phyloP scores from a whole-genome alignment of 2,329 filamentous ascomycete species.

The Neophaeococcomyces mojaviensis region DNA sequence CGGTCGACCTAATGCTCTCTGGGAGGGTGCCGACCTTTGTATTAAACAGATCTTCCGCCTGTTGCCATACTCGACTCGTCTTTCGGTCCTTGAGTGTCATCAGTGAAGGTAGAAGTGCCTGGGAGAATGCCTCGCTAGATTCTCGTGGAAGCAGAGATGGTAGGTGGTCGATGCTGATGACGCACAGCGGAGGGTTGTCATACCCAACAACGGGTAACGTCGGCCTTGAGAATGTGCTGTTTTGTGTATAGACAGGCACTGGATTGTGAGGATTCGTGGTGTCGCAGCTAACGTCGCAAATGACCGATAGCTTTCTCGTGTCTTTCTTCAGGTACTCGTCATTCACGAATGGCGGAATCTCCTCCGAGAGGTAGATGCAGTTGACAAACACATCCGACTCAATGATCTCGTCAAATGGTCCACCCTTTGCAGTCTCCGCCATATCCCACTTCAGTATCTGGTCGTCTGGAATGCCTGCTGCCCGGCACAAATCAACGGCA shows the following conservation, averaged over 20 bases:
- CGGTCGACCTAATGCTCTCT: conserved; percentile 17
- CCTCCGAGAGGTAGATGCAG: conserved; percentile 76
- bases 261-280: conserved; percentile 44
- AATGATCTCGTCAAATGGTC: conserved; percentile 71
- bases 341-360: conserved; percentile 77
- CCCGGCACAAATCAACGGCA: conserved; percentile 70
- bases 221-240: conserved; percentile 82
- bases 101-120: conserved; percentile 68
- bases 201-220: conserved; percentile 66
- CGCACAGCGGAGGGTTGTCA: conserved; percentile 56
- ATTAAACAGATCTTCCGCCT: conserved; percentile 72
- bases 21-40: conserved; percentile 65
- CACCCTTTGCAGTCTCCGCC: conserved; percentile 66
- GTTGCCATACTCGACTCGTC: conserved; percentile 67
- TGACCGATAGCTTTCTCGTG: conserved; percentile 66
- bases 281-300: conserved; percentile 60
- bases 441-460: conserved; percentile 72
- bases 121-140: conserved; percentile 76
- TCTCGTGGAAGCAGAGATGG: conserved; percentile 78
- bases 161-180: conserved; percentile 84
- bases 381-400: conserved; percentile 72
- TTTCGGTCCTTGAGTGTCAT: conserved; percentile 68
- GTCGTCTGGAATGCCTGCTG: conserved; percentile 62
- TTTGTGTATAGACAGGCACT: conserved; percentile 69
- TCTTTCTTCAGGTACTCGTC: conserved; percentile 58